Evolutionary conservation across 2,329 filamentous ascomycete genomes (phyloP), one percentile per base, ranked within the genome.

Genomic region (Fusarium sp.): DNA sequence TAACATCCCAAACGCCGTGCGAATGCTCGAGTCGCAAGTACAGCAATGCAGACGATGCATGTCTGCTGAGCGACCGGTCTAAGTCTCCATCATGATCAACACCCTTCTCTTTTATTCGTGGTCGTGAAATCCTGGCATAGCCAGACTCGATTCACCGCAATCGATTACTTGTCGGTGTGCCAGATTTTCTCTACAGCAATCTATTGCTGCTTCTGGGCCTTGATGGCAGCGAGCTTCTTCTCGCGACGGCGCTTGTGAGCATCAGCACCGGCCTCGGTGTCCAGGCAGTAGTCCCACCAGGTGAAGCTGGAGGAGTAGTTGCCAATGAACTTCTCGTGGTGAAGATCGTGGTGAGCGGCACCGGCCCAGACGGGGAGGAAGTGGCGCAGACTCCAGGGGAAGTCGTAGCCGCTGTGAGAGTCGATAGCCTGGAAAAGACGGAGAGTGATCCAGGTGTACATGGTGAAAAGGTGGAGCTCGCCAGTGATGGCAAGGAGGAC

Each of bases 231-330:
- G 52, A 93, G 76, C 88, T 92, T 94, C 81, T 85, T 89, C 81
- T 96, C 93, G 64, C 94, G 88, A 78, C 94, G 90, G 78, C 86
- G 88, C 89, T 94, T 94, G 75, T 91, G 88, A 42, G 95, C 93
- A 81, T 97, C 95, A 39, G 93, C 89, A 55, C 93, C 93, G 70
- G 93, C 93, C 86, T 99, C 95, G 67, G 96, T 99, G 82, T 98
- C 94, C 73, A 98, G 87, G 74, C 90, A 80, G 80, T 92, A 97
- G 84, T 99, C 96, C 96, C 96, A 99, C 96, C 96, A 99, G 81
- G 95, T 89, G 89, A 99, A 99, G 85, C 93, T 97, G 79, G 94
- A 97, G 53, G 95, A 86, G 80, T 98, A 99, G 86, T 99, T 99
- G 75, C 96, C 96, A 70, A 99, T 94, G 84, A 99, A 99, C 79